Percentiles rank a stretch among this genome's conserved stretches.
Evolutionary conservation across 2,329 filamentous ascomycete genomes (phyloP).

Genomic region (Hymenoscyphus fraxineus): DNA sequence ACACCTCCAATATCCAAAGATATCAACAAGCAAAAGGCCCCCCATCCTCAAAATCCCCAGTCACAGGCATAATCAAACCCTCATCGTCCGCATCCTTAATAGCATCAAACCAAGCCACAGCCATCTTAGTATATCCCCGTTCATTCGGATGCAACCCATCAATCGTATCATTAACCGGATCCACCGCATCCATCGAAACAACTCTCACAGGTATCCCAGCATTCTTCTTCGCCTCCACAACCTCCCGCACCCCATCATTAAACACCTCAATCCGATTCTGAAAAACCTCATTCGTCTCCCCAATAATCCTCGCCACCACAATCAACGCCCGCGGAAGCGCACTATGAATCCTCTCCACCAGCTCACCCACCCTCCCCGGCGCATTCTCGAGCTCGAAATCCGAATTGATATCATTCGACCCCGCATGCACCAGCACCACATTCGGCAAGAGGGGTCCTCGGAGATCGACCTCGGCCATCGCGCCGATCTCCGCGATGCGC

Average conservation of each 20-base stretch:
- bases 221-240: not conserved
- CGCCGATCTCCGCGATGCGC: slow-evolving; percentile 7
- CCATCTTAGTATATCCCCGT: slow-evolving; percentile 7
- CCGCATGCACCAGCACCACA: slow-evolving; percentile 8
- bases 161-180: not conserved
- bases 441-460: not conserved
- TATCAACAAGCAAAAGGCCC: not conserved
- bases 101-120: slow-evolving; percentile 3
- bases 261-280: slow-evolving; percentile 4
- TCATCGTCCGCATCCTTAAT: slow-evolving; percentile 5
- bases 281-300: not conserved
- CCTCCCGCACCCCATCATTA: slow-evolving; percentile 1
- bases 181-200: not conserved
- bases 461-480: not conserved
- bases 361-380: not conserved
- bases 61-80: slow-evolving; percentile 2
- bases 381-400: not conserved
- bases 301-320: slow-evolving; percentile 3
- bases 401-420: slow-evolving; percentile 4
- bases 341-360: not conserved
- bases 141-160: slow-evolving; percentile 12
- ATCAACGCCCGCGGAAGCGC: slow-evolving; percentile 2
- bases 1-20: not conserved
- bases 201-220: not conserved
- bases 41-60: slow-evolving; percentile 7